Conservation (phyloP, 2,329 filamentous ascomycete species). For the Alternaria tenuissima region DNA sequence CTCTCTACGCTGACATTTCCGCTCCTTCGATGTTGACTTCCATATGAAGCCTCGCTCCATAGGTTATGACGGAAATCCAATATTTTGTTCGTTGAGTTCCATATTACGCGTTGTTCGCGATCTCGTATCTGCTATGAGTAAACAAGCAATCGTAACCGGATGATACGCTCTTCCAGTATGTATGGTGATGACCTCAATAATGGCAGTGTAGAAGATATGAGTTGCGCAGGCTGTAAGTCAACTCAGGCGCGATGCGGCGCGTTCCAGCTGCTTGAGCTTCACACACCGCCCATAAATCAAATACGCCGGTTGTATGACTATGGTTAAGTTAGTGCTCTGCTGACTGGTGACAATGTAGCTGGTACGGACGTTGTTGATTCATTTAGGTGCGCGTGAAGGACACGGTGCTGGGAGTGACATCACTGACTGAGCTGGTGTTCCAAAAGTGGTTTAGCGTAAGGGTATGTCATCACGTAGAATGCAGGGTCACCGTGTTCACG, state of each 20-base stretch:
- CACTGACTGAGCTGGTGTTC: not conserved
- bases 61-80: not conserved
- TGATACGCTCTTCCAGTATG: conserved; percentile 7
- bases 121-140: not conserved
- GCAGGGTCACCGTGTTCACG: not conserved
- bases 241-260: conserved; percentile 7
- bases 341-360: not conserved
- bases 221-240: not conserved
- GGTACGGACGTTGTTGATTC: not conserved
- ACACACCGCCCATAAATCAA: not conserved
- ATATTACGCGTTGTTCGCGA: not conserved
- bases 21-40: not conserved
- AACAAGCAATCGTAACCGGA: conserved; percentile 6
- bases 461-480: not conserved
- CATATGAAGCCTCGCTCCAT: not conserved
- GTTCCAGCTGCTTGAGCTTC: conserved; percentile 10
- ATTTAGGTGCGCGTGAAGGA: not conserved
- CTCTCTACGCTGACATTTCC: not conserved
- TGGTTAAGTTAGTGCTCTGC: not conserved
- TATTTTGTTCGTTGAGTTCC: not conserved
- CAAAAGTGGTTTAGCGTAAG: not conserved
- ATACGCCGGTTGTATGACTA: conserved; percentile 9
- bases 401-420: not conserved
- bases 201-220: not conserved
- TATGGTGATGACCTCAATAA: not conserved